A percentile compares a stretch with the other conserved stretches of the same genome.
These are phyloP conservation scores for Beauveria medogensis DNA, from an alignment of 2,329 filamentous ascomycete genomes.

Conservation along the genomic window DNA sequence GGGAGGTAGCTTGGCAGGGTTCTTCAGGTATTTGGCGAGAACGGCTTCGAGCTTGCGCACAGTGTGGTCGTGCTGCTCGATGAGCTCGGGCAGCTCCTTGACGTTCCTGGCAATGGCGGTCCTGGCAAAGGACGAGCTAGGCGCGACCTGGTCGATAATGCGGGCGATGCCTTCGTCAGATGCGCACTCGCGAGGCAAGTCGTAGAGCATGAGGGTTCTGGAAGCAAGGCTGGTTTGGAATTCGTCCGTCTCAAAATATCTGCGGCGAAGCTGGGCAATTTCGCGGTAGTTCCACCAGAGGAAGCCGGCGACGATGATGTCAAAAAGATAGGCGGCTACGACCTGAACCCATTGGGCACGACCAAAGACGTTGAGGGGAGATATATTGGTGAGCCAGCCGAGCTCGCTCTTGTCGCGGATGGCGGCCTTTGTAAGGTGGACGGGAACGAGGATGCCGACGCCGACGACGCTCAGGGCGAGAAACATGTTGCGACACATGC, in stretches of 20 bases:
- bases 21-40: constrained; percentile 82
- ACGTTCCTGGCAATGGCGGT: constrained; percentile 86
- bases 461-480: constrained; percentile 62
- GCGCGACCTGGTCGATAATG: constrained; percentile 72
- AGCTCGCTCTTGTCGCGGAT: constrained; percentile 18
- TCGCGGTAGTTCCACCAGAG: constrained; percentile 86
- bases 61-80: constrained; percentile 71
- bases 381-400: constrained; percentile 51
- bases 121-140: constrained; percentile 68
- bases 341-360: constrained; percentile 51
- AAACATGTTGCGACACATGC: constrained; percentile 93
- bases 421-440: constrained; percentile 53
- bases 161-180: constrained; percentile 82
- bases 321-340: constrained; percentile 55
- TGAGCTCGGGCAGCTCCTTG: constrained; percentile 77
- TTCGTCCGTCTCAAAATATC: constrained; percentile 77
- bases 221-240: constrained; percentile 85
- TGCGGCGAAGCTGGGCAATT: constrained; percentile 60
- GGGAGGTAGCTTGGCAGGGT: constrained; percentile 70
- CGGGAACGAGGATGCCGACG: constrained; percentile 69
- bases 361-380: constrained; percentile 47
- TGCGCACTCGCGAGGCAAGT: constrained; percentile 68
- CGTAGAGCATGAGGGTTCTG: constrained; percentile 64
- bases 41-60: constrained; percentile 78
- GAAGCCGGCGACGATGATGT: constrained; percentile 68